Conservation (phyloP, 768 basidiomycete genomes). For the Fistulinella prunicolor region DNA sequence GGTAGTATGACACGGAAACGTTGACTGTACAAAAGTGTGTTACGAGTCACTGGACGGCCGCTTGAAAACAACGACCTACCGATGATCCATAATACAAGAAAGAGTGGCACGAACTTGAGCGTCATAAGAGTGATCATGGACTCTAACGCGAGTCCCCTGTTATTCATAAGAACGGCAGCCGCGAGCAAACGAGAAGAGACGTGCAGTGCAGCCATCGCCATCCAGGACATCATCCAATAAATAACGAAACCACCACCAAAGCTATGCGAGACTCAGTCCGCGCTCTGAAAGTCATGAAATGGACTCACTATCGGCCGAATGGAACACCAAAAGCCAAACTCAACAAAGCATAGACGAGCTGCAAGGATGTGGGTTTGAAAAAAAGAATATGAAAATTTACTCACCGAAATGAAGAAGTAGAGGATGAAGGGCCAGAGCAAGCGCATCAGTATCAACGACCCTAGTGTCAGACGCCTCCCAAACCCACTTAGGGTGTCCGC, state of each 20-base stretch:
- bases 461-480: conserved; percentile 36
- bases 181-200: conserved; percentile 14
- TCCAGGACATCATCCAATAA: conserved; percentile 66
- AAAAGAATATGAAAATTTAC: conserved; percentile 7
- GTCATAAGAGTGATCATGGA: conserved; percentile 57
- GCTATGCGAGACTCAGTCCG: conserved; percentile 19
- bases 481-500: conserved; percentile 40
- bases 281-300: neutral
- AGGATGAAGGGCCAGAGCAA: conserved; percentile 36
- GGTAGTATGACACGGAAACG: conserved; percentile 54
- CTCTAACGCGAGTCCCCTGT: conserved; percentile 61
- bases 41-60: neutral
- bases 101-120: conserved; percentile 49
- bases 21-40: conserved; percentile 38
- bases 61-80: conserved; percentile 27
- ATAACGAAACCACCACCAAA: conserved; percentile 57
- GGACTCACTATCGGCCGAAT: conserved; percentile 44
- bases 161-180: neutral
- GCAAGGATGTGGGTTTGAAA: neutral
- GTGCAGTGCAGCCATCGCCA: conserved; percentile 56
- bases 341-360: conserved; percentile 59
- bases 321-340: conserved; percentile 60
- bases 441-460: conserved; percentile 40
- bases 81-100: conserved; percentile 66
- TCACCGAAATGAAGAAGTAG: conserved; percentile 43